These are phyloP conservation scores for Eutrema yunnanense DNA, from an alignment of 345 rosid genomes.

Conservation along the genomic window DNA sequence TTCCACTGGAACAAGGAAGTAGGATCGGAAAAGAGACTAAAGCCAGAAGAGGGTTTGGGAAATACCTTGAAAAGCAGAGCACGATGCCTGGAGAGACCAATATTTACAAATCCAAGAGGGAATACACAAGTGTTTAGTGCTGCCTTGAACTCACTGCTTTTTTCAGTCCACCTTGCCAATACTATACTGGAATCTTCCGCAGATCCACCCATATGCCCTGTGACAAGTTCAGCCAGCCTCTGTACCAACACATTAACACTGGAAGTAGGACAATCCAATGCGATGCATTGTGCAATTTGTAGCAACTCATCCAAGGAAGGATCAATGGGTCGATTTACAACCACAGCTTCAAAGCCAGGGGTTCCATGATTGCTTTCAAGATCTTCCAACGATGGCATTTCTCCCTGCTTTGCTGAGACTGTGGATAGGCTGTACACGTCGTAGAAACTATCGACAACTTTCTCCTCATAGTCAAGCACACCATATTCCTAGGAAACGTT, in stretches of 20 bases:
- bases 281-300: constrained; percentile 77
- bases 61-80: constrained; percentile 98
- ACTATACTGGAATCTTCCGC: constrained; percentile 85
- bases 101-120: constrained; percentile 84
- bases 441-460: constrained; percentile 91
- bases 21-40: not conserved
- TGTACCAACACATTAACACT: constrained; percentile 65
- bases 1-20: not conserved
- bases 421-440: constrained; percentile 68
- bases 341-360: constrained; percentile 76
- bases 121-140: constrained; percentile 69
- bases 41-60: constrained; percentile 2
- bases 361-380: constrained; percentile 67
- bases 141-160: constrained; percentile 70
- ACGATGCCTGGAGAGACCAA: constrained; percentile 92
- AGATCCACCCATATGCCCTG: constrained; percentile 96
- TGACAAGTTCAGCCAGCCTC: constrained; percentile 86
- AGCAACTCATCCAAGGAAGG: constrained; percentile 69
- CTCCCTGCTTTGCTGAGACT: constrained; percentile 50
- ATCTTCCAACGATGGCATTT: constrained; percentile 82
- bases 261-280: constrained; percentile 61
- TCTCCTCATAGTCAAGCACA: constrained; percentile 93
- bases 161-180: constrained; percentile 83
- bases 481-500: constrained; percentile 63
- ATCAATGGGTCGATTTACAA: constrained; percentile 71